Conservation (phyloP, 768 basidiomycete genomes). For the Auricularia heimuer region DNA sequence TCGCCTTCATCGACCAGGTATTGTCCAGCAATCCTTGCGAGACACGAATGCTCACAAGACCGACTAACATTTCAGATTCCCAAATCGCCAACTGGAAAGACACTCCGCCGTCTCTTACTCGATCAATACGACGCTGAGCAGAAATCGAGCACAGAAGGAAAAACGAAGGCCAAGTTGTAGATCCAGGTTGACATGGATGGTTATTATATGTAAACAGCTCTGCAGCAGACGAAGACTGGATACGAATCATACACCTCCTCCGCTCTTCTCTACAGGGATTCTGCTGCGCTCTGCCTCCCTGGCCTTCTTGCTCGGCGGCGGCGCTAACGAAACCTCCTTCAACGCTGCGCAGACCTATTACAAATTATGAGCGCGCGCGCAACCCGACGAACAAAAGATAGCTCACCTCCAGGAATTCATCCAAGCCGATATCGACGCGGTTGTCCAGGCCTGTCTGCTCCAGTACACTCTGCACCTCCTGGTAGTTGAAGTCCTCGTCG, state of each 20-base stretch:
- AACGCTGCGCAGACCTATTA: conserved; percentile 61
- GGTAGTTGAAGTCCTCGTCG: conserved; percentile 45
- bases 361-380: neutral
- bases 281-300: conserved; percentile 29
- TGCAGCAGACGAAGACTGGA: neutral
- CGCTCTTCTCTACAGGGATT: conserved; percentile 47
- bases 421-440: conserved; percentile 53
- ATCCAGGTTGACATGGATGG: neutral
- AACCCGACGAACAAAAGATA: neutral
- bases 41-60: no score
- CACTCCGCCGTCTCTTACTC: conserved; percentile 49
- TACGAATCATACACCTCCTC: conserved; percentile 35
- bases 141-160: neutral
- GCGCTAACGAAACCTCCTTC: conserved; percentile 52
- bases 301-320: conserved; percentile 19
- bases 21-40: conserved; percentile 11
- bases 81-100: conserved; percentile 66
- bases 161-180: neutral
- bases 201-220: neutral
- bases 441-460: conserved; percentile 60
- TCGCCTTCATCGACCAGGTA: conserved; percentile 55
- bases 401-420: conserved; percentile 81
- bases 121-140: conserved; percentile 24
- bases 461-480: conserved; percentile 68
- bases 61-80: conserved; percentile 40